These are phyloP conservation scores for Trametes sanguinea DNA, from an alignment of 768 basidiomycete species.

Conservation along the genomic window DNA sequence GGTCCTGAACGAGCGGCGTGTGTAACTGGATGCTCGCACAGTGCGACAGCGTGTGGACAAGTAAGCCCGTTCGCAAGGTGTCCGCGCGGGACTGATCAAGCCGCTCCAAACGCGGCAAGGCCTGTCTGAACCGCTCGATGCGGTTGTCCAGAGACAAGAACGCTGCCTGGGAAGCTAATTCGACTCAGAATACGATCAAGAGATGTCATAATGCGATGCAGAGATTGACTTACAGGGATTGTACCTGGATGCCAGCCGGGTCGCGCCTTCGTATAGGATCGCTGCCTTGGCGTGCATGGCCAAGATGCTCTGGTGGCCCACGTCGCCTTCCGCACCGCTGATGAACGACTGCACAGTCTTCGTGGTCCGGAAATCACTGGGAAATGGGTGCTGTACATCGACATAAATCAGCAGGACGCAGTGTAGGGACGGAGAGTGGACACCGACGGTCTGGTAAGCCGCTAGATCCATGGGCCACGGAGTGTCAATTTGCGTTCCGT, in stretches of 20 bases:
- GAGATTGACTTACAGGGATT: constrained; percentile 28
- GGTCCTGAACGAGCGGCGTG: constrained; percentile 23
- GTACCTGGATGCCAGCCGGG: constrained; percentile 48
- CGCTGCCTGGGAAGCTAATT: constrained; percentile 25
- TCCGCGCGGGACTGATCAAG: constrained; percentile 19
- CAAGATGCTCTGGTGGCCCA: constrained; percentile 34
- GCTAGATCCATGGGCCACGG: constrained; percentile 41
- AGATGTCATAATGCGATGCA: not conserved
- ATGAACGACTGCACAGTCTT: constrained; percentile 55
- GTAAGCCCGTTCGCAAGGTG: constrained; percentile 26
- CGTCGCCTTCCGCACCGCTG: constrained; percentile 34
- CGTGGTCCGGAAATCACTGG: constrained; percentile 45
- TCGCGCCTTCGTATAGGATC: constrained; percentile 59
- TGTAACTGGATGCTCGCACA: constrained; percentile 36
- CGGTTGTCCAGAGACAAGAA: constrained; percentile 33
- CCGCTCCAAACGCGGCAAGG: constrained; percentile 25
- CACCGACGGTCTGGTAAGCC: constrained; percentile 36
- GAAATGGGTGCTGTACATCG: constrained; percentile 43
- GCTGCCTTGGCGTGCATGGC: constrained; percentile 55
- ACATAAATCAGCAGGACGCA: constrained; percentile 37
- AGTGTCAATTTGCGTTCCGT: constrained; percentile 38
- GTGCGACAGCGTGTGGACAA: constrained; percentile 30
- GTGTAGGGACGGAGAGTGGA: constrained; percentile 22
- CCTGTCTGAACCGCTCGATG: constrained; percentile 32
- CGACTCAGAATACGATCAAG: constrained; percentile 15